Conservation (phyloP, 345 rosid species). For the Aquilaria malaccensis region DNA sequence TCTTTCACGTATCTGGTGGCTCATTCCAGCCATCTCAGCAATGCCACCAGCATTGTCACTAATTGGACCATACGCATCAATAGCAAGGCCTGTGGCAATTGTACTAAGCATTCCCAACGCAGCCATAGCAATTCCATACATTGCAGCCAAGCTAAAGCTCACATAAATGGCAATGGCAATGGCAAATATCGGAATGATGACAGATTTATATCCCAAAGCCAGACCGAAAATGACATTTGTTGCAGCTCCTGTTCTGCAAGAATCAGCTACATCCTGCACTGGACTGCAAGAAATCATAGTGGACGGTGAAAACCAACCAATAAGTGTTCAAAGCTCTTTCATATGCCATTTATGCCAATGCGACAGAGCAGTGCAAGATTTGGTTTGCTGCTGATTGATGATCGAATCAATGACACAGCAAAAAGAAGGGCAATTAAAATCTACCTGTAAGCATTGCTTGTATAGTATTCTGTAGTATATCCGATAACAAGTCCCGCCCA, state of each 20-base stretch:
- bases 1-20: conserved; percentile 49
- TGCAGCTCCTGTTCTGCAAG: conserved; percentile 61
- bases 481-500: conserved; percentile 75
- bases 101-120: conserved; percentile 74
- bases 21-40: conserved; percentile 69
- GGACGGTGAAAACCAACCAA: neutral
- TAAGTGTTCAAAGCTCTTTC: neutral
- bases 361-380: neutral
- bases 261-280: conserved; percentile 68
- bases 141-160: conserved; percentile 67
- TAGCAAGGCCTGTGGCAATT: conserved; percentile 54
- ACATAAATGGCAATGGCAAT: conserved; percentile 49
- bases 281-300: conserved; percentile 31
- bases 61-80: conserved; percentile 70
- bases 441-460: conserved; percentile 66
- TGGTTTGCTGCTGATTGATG: no score
- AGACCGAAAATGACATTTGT: conserved; percentile 66
- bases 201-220: conserved; percentile 65
- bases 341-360: neutral
- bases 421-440: neutral
- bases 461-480: conserved; percentile 52
- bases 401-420: no score
- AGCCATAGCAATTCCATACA: conserved; percentile 69
- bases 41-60: conserved; percentile 71
- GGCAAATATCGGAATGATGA: conserved; percentile 59